Base-by-base conservation (phyloP, 2,329 filamentous ascomycete genomes). In the Scedosporium apiospermum region DNA sequence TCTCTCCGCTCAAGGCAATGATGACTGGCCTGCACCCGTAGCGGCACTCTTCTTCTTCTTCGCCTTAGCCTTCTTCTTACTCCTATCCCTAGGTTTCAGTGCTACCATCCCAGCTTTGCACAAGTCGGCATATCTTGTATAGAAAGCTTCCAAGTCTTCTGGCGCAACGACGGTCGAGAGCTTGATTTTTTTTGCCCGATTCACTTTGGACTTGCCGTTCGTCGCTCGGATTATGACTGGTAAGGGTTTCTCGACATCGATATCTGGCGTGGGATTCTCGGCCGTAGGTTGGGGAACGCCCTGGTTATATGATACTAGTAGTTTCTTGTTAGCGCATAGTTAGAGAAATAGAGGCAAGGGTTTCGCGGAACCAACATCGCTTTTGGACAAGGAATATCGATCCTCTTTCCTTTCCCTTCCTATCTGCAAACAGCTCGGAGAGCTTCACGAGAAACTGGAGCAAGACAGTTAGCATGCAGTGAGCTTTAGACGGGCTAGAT, bases 31-130 rank as follows among this genome's bases (percentile, higher is more conserved):
- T 26, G 6, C 12, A 14, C 51, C 12, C 1, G 23, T 55, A 6
- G 51, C 23, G 30, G 66, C 69, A 0, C 74, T 75, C 75, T 83
- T 87, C 78, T 87, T 89, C 77, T 81, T 85, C 78, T 88, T 90
- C 66, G 89, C 91, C 73, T 89, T 89, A 68, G 89, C 87, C 72
- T 89, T 90, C 78, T 88, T 87, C 82, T 91, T 93, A 75, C 89
- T 96, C 71, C 92, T 84, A 76, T 98, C 93, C 68, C 95, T 83
- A 72, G 96, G 96, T 84, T 96, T 98, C 76, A 99, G 73, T 6
- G 88, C 87, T 58, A 84, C 82, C 92, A 98, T 97, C 5, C 92
- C 91, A 0, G 82, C 79, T 78, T 96, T 97, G 77, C 93, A 97
- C 3, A 92, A 82, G 68, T 98, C 95, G 23, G 92, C 93, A 77